Evolutionary conservation across 768 basidiomycete genomes (phyloP).

Genomic region (Tricholoma bakamatsutake): DNA sequence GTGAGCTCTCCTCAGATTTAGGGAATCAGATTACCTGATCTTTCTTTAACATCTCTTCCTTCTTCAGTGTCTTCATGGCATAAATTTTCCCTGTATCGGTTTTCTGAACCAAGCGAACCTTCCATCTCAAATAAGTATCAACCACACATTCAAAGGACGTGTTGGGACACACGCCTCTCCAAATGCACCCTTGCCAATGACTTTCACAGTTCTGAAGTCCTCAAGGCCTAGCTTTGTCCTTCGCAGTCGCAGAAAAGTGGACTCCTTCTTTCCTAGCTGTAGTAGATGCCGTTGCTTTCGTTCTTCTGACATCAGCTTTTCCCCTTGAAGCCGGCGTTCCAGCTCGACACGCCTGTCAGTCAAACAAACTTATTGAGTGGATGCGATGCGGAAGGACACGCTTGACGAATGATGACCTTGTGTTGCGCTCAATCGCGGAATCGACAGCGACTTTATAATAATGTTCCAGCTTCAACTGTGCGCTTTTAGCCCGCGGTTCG

Average conservation of each 20-base stretch:
- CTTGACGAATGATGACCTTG: slow-evolving; percentile 49
- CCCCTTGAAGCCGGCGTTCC: slow-evolving; percentile 71
- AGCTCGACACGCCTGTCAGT: slow-evolving; percentile 73
- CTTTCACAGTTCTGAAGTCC: slow-evolving; percentile 95
- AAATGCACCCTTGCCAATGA: slow-evolving; percentile 98
- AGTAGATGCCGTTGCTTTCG: slow-evolving; percentile 80
- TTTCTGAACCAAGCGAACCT: slow-evolving; percentile 94
- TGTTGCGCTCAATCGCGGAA: slow-evolving; percentile 89
- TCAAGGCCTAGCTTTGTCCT: slow-evolving; percentile 87
- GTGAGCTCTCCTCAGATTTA: not conserved
- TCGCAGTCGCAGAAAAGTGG: slow-evolving; percentile 79
- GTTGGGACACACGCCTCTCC: slow-evolving; percentile 67
- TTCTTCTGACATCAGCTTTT: slow-evolving; percentile 70
- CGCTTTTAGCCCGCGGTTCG: slow-evolving; percentile 78
- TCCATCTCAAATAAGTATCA: slow-evolving; percentile 7
- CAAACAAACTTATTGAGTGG: not conserved
- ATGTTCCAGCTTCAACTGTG: slow-evolving; percentile 93
- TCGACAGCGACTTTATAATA: slow-evolving; percentile 97
- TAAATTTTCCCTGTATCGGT: slow-evolving; percentile 96
- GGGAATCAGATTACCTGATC: slow-evolving; percentile 63
- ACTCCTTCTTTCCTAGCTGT: slow-evolving; percentile 84
- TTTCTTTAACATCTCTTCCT: slow-evolving; percentile 99
- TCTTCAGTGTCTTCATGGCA: slow-evolving; percentile 97
- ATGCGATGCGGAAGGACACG: slow-evolving; percentile 2
- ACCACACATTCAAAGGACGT: not conserved